phyloP scores from a whole-genome alignment of 805 yeast genomes.

The Saccharomycopsis vini region DNA sequence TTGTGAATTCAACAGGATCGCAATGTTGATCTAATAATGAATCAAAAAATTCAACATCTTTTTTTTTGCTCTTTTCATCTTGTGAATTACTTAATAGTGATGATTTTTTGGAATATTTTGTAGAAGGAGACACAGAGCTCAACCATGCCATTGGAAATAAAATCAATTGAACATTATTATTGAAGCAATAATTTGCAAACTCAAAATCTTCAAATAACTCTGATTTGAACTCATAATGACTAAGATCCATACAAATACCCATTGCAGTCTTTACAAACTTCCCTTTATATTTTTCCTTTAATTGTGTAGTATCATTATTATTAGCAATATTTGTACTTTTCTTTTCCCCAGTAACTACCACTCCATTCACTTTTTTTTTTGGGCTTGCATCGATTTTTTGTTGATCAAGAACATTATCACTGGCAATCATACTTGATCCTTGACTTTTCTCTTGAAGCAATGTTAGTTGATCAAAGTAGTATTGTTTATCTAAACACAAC shows the following conservation, averaged over 20 bases:
- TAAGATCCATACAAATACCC: slow-evolving; percentile 93
- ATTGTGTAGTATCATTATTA: background rate
- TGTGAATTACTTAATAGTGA: too few species aligned
- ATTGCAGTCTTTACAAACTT: slow-evolving; percentile 39
- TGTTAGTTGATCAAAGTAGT: background rate
- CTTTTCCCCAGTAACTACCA: background rate
- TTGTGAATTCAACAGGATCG: background rate
- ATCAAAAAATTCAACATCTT: background rate
- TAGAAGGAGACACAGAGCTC: slow-evolving; percentile 26
- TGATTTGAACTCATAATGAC: slow-evolving; percentile 76
- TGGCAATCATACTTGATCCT: background rate
- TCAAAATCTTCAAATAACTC: slow-evolving; percentile 72
- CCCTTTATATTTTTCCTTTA: slow-evolving; percentile 20
- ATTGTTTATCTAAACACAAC: slow-evolving; percentile 28
- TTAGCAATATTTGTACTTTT: background rate
- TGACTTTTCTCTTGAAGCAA: too few species aligned
- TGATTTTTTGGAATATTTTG: too few species aligned
- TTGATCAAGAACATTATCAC: slow-evolving; percentile 8
- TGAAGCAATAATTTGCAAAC: slow-evolving; percentile 46
- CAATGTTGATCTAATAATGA: background rate
- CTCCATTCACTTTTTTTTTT: background rate
- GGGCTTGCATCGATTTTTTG: background rate
- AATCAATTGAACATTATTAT: slow-evolving; percentile 43
- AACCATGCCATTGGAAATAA: slow-evolving; percentile 88
- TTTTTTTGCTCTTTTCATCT: too few species aligned